These are phyloP conservation scores for Neurospora sp. DNA, from an alignment of 495 filamentous ascomycete species.

Conservation along the genomic window DNA sequence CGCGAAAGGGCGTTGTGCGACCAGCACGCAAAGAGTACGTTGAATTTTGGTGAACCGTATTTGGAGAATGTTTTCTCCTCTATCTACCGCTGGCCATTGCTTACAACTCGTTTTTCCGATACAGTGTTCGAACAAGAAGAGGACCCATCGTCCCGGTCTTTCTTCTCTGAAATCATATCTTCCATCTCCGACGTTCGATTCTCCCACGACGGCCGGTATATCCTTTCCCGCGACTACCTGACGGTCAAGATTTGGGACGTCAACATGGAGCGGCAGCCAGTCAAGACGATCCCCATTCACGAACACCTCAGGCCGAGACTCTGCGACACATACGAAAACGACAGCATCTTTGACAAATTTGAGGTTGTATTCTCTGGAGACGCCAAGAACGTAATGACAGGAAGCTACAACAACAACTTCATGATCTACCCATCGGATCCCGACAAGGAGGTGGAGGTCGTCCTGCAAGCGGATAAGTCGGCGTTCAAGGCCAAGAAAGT, in stretches of 20 bases:
- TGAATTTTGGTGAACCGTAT: neutral
- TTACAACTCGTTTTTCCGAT: slow-evolving; percentile 2
- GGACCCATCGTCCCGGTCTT: slow-evolving; percentile 94
- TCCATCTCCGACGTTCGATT: slow-evolving; percentile 98
- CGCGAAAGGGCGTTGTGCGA: slow-evolving; percentile 91
- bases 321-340: slow-evolving; percentile 98
- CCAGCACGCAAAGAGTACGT: slow-evolving; percentile 85
- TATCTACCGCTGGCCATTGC: neutral
- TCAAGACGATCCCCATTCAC: slow-evolving; percentile 98
- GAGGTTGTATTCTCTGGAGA: slow-evolving; percentile 98
- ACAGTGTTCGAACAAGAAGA: slow-evolving; percentile 98
- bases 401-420: slow-evolving; percentile 99
- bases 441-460: slow-evolving; percentile 91
- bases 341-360: slow-evolving; percentile 99
- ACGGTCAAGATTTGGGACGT: slow-evolving; percentile 99
- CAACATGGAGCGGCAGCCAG: slow-evolving; percentile 91
- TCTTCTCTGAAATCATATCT: slow-evolving; percentile 99
- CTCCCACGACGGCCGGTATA: slow-evolving; percentile 91
- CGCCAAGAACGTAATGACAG: slow-evolving; percentile 98
- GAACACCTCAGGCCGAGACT: slow-evolving; percentile 90
- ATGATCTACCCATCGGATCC: slow-evolving; percentile 99
- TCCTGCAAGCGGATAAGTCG: slow-evolving; percentile 94
- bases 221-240: slow-evolving; percentile 92
- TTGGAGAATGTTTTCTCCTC: neutral
- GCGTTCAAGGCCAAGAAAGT: slow-evolving; percentile 99